Percentiles rank a stretch among this genome's conserved stretches.
phyloP scores from a whole-genome alignment of 2,329 filamentous ascomycete genomes.

The Bretziella fagacearum region DNA sequence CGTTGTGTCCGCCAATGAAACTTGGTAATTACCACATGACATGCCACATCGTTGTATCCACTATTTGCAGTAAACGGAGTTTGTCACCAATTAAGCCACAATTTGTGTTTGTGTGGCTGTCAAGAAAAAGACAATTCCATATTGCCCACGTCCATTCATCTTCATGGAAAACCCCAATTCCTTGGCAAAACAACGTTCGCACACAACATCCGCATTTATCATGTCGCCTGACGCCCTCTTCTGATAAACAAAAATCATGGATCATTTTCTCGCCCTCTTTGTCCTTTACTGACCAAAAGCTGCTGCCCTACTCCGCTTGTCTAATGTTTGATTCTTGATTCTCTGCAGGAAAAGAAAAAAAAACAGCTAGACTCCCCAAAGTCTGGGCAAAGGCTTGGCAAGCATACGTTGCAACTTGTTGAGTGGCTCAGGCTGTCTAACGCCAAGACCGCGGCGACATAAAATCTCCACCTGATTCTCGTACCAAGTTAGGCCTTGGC shows the following conservation, averaged over 20 bases:
- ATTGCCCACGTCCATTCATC: background rate
- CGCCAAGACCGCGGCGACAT: slow-evolving; percentile 4
- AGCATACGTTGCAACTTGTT: background rate
- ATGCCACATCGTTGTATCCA: background rate
- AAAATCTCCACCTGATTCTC: background rate
- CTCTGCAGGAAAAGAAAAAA: background rate
- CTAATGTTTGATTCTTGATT: background rate
- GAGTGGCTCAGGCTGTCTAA: slow-evolving; percentile 6
- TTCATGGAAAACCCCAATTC: background rate
- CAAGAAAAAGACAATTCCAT: background rate
- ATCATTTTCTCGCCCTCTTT: background rate
- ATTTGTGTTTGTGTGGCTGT: background rate
- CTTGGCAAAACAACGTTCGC: background rate
- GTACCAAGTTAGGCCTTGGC: slow-evolving; percentile 3
- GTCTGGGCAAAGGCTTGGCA: slow-evolving; percentile 5
- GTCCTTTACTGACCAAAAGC: background rate
- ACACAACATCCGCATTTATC: slow-evolving; percentile 1
- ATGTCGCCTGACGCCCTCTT: background rate
- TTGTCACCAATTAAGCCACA: background rate
- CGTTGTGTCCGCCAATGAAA: no score
- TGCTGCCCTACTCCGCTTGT: background rate
- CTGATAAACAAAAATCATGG: background rate
- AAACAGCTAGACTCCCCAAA: background rate
- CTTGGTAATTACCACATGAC: slow-evolving; percentile 1
- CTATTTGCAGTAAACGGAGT: background rate